phyloP scores from a whole-genome alignment of 2,329 filamentous ascomycete genomes.

The Westerdykella sp. region DNA sequence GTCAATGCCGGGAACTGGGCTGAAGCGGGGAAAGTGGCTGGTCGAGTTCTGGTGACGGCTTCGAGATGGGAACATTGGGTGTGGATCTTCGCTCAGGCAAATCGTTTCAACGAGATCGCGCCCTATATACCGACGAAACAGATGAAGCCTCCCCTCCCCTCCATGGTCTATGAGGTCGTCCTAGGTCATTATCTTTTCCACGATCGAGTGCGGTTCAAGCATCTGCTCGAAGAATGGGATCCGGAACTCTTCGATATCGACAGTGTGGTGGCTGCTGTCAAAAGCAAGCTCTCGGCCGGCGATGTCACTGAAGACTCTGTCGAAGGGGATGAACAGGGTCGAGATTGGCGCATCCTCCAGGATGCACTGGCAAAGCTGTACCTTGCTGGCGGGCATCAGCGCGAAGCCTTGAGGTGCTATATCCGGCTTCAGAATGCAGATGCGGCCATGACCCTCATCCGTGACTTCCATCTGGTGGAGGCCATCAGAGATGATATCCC shows the following conservation, averaged over 20 bases:
- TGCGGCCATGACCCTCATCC: conserved; percentile 77
- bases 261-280: conserved; percentile 69
- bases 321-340: conserved; percentile 63
- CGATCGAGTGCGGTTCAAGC: conserved; percentile 68
- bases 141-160: conserved; percentile 72
- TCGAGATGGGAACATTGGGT: conserved; percentile 94
- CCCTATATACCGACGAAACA: conserved; percentile 71
- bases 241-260: conserved; percentile 75
- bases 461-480: conserved; percentile 83
- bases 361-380: conserved; percentile 79
- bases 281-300: conserved; percentile 72
- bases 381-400: conserved; percentile 70
- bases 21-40: conserved; percentile 71
- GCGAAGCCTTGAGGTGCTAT: conserved; percentile 82
- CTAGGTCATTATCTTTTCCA: conserved; percentile 80
- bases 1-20: conserved; percentile 69
- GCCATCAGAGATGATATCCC: conserved; percentile 85
- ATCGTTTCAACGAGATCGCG: conserved; percentile 85
- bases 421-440: conserved; percentile 90
- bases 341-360: conserved; percentile 87
- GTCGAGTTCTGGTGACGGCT: conserved; percentile 72
- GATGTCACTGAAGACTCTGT: conserved; percentile 70
- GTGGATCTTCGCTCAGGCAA: conserved; percentile 79
- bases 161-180: conserved; percentile 80
- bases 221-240: conserved; percentile 77